Percentiles rank a stretch among this genome's conserved stretches.
These are phyloP conservation scores for Dujonia santamariae DNA, from an alignment of 1,139 yeast species.

Conservation along the genomic window DNA sequence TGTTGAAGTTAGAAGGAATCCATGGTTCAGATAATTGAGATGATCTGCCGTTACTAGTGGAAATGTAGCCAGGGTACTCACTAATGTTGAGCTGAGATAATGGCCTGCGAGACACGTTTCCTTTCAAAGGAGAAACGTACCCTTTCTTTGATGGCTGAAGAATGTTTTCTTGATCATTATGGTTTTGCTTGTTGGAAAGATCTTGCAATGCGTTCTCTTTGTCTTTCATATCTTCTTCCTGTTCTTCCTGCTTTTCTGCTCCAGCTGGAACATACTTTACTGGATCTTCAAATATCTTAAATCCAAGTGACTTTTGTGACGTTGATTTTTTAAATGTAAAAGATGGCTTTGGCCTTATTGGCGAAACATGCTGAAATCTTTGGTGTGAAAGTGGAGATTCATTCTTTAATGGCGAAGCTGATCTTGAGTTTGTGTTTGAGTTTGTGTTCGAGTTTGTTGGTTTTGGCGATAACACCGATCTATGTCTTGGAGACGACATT, in stretches of 20 bases:
- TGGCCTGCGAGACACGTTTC: slow-evolving; percentile 16
- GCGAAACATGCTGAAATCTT: slow-evolving; percentile 7
- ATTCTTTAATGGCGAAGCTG: slow-evolving; percentile 13
- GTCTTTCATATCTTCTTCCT: slow-evolving; percentile 8
- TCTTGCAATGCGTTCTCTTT: not conserved
- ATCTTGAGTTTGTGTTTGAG: too few species aligned
- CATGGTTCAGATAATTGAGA: slow-evolving; percentile 25
- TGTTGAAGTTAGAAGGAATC: slow-evolving; percentile 19
- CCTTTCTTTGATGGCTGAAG: slow-evolving; percentile 35
- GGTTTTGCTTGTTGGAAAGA: slow-evolving; percentile 22
- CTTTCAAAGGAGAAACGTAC: not conserved
- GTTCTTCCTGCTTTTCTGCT: slow-evolving; percentile 9
- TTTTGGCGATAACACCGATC: slow-evolving; percentile 30
- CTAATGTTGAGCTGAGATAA: slow-evolving; percentile 30
- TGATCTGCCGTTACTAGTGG: slow-evolving; percentile 12
- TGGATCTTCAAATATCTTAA: slow-evolving; percentile 38
- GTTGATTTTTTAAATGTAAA: slow-evolving; percentile 5
- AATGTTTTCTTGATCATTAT: slow-evolving; percentile 44
- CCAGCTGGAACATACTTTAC: slow-evolving; percentile 5
- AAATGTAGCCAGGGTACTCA: slow-evolving; percentile 34
- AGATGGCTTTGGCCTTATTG: slow-evolving; percentile 2
- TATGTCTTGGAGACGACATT: slow-evolving; percentile 26
- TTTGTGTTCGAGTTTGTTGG: slow-evolving; percentile 24
- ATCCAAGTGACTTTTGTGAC: slow-evolving; percentile 14
- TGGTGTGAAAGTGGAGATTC: slow-evolving; percentile 10